Base-by-base conservation (phyloP, 768 basidiomycete species). In the Rhizopogon vulgaris region DNA sequence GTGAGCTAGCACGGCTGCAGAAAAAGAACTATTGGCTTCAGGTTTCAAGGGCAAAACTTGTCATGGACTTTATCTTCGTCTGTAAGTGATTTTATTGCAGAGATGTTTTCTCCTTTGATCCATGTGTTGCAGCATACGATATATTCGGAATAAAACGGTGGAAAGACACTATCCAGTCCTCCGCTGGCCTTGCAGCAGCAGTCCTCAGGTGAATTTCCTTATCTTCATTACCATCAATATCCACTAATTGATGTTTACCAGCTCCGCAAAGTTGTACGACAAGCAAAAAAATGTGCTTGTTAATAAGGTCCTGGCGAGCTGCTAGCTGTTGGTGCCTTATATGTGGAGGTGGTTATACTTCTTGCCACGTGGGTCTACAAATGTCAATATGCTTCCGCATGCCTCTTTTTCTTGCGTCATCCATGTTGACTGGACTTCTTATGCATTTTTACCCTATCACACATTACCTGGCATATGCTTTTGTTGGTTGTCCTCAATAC, bases 21-120 rank as follows among this genome's bases (percentile, higher is more conserved):
- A 76, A 78, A 57, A 84, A 90, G 67, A 82, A 80, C 58, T 83
- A 85, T 60, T 92, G 90, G 90, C 70, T 92, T 42, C 80, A 80
- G 58, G 66, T 87, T 46, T 77, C 84, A 24, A 72, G 85, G 52
- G 71, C 75, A 51, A 93, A 93, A 72, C 71, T 93, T 53, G 60
- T 78, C 39, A 89, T 91, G 88, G 90, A 93, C 66, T 70, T 93
- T 55, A 80, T 90, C 60, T 93, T 92, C 69, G 90, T 91, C 63
- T 90, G 90, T 93, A 63, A 69, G 80, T 55, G 9, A 11, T 30
- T 59, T 73, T 72, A 28, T 52, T 57, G 28, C 15, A n/a, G 42
- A 9, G 41, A 52, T 45, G 38, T 46, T 34, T 51, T 34, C 40
- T 55, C 51, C 17, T 22, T 15, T 24, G 40, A 37, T 15, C 40